phyloP scores from a whole-genome alignment of 306 rosid genomes.

The Astragalus membranaceus region DNA sequence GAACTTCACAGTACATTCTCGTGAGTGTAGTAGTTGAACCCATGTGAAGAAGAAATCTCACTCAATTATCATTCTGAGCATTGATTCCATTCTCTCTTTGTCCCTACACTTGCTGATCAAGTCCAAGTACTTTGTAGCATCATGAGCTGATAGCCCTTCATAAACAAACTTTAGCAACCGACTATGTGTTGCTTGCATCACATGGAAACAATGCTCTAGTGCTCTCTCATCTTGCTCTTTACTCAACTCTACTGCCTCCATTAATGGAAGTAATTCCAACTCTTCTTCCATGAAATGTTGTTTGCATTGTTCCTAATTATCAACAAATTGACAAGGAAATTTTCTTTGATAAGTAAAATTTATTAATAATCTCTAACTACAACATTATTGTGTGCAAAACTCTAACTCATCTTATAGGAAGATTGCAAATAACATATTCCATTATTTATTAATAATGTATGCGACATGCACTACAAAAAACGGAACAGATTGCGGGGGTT shows the following conservation, averaged over 20 bases:
- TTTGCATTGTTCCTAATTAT: constrained; percentile 46
- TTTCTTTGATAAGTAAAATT: too few species aligned
- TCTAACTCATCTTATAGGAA: too few species aligned
- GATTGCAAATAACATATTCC: too few species aligned
- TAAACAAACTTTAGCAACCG: constrained; percentile 53
- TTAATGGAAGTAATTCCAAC: constrained; percentile 45
- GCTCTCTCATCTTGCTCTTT: constrained; percentile 39
- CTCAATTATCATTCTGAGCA: constrained; percentile 19
- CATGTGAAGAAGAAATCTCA: constrained; percentile 9
- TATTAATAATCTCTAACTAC: too few species aligned
- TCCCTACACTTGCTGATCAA: constrained; percentile 38
- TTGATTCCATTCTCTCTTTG: constrained; percentile 33
- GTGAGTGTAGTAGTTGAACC: not conserved
- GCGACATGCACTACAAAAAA: too few species aligned
- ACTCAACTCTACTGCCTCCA: constrained; percentile 70
- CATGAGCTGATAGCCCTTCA: constrained; percentile 58
- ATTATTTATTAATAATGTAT: too few species aligned
- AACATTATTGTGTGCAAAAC: too few species aligned
- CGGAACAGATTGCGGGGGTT: too few species aligned
- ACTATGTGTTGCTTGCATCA: constrained; percentile 70
- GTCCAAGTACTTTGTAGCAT: constrained; percentile 68
- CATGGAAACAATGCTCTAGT: constrained; percentile 50
- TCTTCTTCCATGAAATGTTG: constrained; percentile 75
- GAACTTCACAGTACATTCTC: not conserved
- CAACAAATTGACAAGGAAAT: not conserved